Conservation (phyloP, 129 eudicot species). For the Silybum marianum region DNA sequence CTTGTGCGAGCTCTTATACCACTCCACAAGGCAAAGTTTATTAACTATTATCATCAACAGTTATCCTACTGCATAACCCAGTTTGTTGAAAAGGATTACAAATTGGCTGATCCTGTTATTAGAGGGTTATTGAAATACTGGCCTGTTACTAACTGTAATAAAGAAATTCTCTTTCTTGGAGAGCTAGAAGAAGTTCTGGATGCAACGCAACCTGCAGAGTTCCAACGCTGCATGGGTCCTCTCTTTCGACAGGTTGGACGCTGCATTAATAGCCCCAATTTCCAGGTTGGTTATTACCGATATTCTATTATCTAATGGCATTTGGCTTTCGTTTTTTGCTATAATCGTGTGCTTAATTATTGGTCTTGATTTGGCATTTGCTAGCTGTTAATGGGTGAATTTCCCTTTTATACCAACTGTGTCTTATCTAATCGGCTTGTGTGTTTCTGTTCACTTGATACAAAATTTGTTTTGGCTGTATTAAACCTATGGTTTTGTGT, state of each 20-base stretch:
- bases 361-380: background rate
- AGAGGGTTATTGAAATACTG: constrained; percentile 64
- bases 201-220: constrained; percentile 58
- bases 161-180: constrained; percentile 69
- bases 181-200: constrained; percentile 65
- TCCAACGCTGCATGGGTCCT: constrained; percentile 60
- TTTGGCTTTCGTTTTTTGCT: constrained; percentile 7
- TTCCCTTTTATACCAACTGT: background rate
- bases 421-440: background rate
- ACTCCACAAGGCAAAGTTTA: constrained; percentile 60
- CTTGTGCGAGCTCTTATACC: constrained; percentile 59
- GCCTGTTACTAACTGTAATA: constrained; percentile 68
- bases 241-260: constrained; percentile 57
- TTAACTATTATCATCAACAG: constrained; percentile 61
- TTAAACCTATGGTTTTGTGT: background rate
- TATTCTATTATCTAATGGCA: background rate
- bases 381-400: background rate
- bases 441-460: background rate
- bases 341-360: background rate
- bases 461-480: background rate
- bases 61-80: constrained; percentile 59
- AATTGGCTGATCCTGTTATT: constrained; percentile 60
- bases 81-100: constrained; percentile 66
- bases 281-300: constrained; percentile 47
- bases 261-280: constrained; percentile 63